Percentiles rank a stretch among this genome's conserved stretches.
Evolutionary conservation across 2,329 filamentous ascomycete genomes (phyloP).

Genomic region (Pseudohalonectria lignicola): DNA sequence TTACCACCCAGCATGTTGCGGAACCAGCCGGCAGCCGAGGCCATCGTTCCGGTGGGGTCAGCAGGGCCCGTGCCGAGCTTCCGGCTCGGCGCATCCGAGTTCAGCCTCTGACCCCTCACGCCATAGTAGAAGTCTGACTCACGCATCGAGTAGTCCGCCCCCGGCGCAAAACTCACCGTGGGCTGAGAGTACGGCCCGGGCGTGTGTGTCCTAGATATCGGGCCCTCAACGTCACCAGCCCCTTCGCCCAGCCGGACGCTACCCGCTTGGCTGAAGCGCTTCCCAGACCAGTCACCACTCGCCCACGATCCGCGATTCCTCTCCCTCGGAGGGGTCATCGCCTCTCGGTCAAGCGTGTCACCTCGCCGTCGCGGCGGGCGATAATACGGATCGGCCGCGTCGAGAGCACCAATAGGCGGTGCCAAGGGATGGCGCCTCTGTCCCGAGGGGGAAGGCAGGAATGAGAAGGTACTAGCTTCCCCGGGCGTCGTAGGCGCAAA

Average conservation of each 20-base stretch:
- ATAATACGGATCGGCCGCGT: conserved; percentile 71
- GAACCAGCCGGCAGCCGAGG: conserved; percentile 84
- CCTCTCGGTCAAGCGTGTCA: conserved; percentile 31
- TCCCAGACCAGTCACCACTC: conserved; percentile 22
- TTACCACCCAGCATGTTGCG: conserved; percentile 69
- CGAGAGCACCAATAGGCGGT: conserved; percentile 33
- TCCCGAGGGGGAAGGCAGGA: conserved; percentile 46
- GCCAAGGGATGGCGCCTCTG: conserved; percentile 29
- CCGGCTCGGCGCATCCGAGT: conserved; percentile 67
- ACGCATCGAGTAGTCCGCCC: conserved; percentile 81
- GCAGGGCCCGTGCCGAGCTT: conserved; percentile 89
- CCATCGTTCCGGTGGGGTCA: conserved; percentile 84
- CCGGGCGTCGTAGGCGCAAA: conserved; percentile 65
- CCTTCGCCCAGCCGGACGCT: conserved; percentile 14
- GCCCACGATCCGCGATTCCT: conserved; percentile 23
- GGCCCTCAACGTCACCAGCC: conserved; percentile 25
- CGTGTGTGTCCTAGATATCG: conserved; percentile 30
- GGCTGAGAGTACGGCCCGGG: conserved; percentile 24
- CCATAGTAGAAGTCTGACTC: conserved; percentile 98
- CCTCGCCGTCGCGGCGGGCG: conserved; percentile 58
- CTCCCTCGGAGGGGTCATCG: conserved; percentile 29
- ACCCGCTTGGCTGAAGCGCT: conserved; percentile 22
- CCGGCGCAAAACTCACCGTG: conserved; percentile 37
- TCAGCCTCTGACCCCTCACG: conserved; percentile 77
- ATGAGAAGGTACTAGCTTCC: conserved; percentile 62